Evolutionary conservation across 2,329 filamentous ascomycete species (phyloP).

Genomic region (Venturiaceae sp.): DNA sequence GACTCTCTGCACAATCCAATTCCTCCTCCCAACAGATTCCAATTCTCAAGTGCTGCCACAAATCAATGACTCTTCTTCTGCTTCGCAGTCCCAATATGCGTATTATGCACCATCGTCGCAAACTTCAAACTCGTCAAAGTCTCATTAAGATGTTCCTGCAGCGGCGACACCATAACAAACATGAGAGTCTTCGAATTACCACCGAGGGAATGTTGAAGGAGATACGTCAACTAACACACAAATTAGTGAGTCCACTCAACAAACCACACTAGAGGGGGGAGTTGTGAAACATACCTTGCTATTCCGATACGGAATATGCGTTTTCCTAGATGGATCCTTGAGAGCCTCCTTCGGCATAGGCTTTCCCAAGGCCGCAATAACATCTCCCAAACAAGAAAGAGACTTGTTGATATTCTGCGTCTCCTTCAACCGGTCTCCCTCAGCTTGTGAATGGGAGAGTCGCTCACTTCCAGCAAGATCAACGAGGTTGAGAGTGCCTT

Average conservation of each 20-base stretch:
- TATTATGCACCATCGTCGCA: slow-evolving; percentile 88
- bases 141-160: slow-evolving; percentile 85
- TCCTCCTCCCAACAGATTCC: too few species aligned
- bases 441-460: slow-evolving; percentile 75
- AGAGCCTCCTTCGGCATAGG: too few species aligned
- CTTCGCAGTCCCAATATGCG: slow-evolving; percentile 84
- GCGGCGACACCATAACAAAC: slow-evolving; percentile 96
- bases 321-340: too few species aligned
- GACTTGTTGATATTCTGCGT: slow-evolving; percentile 98
- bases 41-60: neutral
- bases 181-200: slow-evolving; percentile 97
- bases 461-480: slow-evolving; percentile 91
- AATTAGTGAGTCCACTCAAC: neutral
- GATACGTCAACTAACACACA: slow-evolving; percentile 62
- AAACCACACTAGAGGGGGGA: neutral
- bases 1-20: too few species aligned
- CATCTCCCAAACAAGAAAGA: slow-evolving; percentile 82
- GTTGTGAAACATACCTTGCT: slow-evolving; percentile 56
- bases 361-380: slow-evolving; percentile 78
- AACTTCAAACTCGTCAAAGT: slow-evolving; percentile 92
- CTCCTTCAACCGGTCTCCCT: slow-evolving; percentile 81
- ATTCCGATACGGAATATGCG: slow-evolving; percentile 88
- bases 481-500: slow-evolving; percentile 90
- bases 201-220: slow-evolving; percentile 88
- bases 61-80: slow-evolving; percentile 40